phyloP scores from a whole-genome alignment of 2,329 filamentous ascomycete species.

The Ophiostoma angusticollis region DNA sequence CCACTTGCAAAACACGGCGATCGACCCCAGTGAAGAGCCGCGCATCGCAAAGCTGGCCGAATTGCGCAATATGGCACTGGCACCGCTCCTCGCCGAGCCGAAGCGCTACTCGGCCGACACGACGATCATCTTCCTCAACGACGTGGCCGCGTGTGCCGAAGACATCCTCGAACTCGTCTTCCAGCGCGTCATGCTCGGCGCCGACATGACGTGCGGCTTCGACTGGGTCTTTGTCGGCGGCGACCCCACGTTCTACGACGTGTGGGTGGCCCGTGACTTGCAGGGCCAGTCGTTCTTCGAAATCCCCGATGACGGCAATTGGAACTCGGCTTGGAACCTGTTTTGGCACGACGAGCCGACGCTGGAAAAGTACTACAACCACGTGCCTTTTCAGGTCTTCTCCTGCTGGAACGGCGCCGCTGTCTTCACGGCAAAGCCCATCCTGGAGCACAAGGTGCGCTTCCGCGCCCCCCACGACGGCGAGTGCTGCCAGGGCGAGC shows the following conservation, averaged over 20 bases:
- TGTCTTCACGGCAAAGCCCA: constrained; percentile 33
- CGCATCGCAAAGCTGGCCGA: constrained; percentile 63
- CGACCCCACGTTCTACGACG: constrained; percentile 41
- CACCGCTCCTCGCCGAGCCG: constrained; percentile 34
- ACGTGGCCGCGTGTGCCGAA: constrained; percentile 38
- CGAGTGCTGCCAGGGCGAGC: constrained; percentile 43
- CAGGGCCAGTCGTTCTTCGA: constrained; percentile 43
- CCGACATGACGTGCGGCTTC: constrained; percentile 46
- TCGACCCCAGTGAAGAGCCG: constrained; percentile 28
- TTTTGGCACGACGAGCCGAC: constrained; percentile 37
- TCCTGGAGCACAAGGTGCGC: constrained; percentile 26
- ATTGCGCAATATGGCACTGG: constrained; percentile 56
- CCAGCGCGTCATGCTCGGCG: constrained; percentile 31
- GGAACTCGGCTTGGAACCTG: constrained; percentile 35
- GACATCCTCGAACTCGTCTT: constrained; percentile 44
- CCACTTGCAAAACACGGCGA: constrained; percentile 27
- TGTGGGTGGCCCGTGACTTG: constrained; percentile 41
- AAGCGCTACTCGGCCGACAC: constrained; percentile 22
- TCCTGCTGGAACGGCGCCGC: constrained; percentile 48
- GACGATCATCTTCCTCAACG: constrained; percentile 40
- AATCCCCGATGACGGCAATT: constrained; percentile 35
- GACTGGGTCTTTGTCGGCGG: constrained; percentile 37
- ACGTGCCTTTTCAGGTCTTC: constrained; percentile 41
- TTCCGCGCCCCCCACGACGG: constrained; percentile 29
- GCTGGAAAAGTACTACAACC: constrained; percentile 20